Evolutionary conservation across 2,329 filamentous ascomycete species (phyloP).

Genomic region (Calonectria leucothoes): DNA sequence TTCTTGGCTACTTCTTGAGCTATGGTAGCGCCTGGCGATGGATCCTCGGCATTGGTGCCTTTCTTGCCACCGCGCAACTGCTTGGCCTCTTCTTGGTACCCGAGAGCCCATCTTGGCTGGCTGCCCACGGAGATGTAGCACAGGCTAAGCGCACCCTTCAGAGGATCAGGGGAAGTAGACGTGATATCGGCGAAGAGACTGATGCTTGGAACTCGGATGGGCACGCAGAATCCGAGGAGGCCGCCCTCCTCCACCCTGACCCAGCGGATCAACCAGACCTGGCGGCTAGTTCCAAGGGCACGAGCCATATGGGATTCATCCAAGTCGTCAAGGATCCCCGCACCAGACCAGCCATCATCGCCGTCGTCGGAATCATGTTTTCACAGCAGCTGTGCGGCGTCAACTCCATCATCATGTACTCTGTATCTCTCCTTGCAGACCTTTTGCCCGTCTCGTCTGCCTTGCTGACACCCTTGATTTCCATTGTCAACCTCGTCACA

Average conservation of each 20-base stretch:
- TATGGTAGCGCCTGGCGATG: constrained; percentile 83
- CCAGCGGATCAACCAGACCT: constrained; percentile 40
- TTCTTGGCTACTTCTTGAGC: constrained; percentile 89
- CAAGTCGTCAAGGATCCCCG: constrained; percentile 74
- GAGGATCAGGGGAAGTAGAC: constrained; percentile 77
- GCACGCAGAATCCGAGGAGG: constrained; percentile 70
- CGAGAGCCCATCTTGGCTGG: constrained; percentile 91
- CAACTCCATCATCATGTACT: constrained; percentile 99
- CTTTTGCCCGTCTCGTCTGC: constrained; percentile 86
- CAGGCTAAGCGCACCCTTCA: constrained; percentile 77
- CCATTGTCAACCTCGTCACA: constrained; percentile 84
- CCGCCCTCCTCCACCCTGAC: constrained; percentile 68
- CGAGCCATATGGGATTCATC: constrained; percentile 67
- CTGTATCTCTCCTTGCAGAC: constrained; percentile 85
- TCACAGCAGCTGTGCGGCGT: constrained; percentile 94
- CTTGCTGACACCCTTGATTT: constrained; percentile 88
- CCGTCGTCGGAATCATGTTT: constrained; percentile 90
- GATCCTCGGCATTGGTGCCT: constrained; percentile 80
- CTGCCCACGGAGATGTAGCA: constrained; percentile 70
- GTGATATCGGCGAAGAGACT: constrained; percentile 80
- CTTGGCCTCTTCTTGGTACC: constrained; percentile 80
- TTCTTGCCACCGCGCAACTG: constrained; percentile 75
- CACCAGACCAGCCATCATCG: constrained; percentile 80
- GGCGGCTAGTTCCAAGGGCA: constrained; percentile 19
- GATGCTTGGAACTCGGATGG: constrained; percentile 66